A percentile compares a stretch with the other conserved stretches of the same genome.
These are phyloP conservation scores for Cadophora sp. DNA, from an alignment of 2,329 filamentous ascomycete species.

Conservation along the genomic window DNA sequence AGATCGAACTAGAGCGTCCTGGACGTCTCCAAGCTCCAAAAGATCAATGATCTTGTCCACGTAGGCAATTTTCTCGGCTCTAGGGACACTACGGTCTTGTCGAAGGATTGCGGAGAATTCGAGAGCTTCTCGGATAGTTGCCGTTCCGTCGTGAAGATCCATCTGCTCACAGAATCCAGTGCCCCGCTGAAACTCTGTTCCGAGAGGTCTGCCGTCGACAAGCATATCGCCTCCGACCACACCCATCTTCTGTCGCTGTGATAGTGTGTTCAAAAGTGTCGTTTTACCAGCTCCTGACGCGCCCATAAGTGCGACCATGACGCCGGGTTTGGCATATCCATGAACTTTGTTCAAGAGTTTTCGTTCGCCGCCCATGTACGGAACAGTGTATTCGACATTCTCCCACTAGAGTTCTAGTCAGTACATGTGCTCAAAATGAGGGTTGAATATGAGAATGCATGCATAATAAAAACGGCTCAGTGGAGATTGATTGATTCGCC, in stretches of 20 bases:
- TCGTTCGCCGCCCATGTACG: constrained; percentile 66
- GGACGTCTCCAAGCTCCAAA: constrained; percentile 68
- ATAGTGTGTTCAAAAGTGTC: constrained; percentile 77
- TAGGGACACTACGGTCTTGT: constrained; percentile 60
- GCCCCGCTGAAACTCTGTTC: constrained; percentile 68
- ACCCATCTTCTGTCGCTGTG: constrained; percentile 73
- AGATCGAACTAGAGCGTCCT: constrained; percentile 70
- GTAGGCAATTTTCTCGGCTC: constrained; percentile 68
- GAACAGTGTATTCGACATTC: constrained; percentile 75
- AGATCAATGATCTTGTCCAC: constrained; percentile 71
- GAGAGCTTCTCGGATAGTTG: constrained; percentile 71
- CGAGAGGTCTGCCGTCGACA: constrained; percentile 70
- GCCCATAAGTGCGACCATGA: constrained; percentile 81
- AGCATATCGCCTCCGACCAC: constrained; percentile 69
- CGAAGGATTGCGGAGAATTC: constrained; percentile 72
- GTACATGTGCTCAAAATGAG: too few relatives aligned
- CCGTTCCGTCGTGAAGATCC: constrained; percentile 72
- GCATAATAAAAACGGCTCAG: too few relatives aligned
- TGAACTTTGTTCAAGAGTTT: constrained; percentile 72
- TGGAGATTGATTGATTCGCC: too few relatives aligned
- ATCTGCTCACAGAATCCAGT: constrained; percentile 77
- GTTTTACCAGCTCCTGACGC: constrained; percentile 85
- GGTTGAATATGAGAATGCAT: too few relatives aligned
- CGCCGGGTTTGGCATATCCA: constrained; percentile 80
- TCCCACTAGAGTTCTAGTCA: too few relatives aligned